Conservation (phyloP, 108 stramenopile species). For the Nitzschia putrida region DNA sequence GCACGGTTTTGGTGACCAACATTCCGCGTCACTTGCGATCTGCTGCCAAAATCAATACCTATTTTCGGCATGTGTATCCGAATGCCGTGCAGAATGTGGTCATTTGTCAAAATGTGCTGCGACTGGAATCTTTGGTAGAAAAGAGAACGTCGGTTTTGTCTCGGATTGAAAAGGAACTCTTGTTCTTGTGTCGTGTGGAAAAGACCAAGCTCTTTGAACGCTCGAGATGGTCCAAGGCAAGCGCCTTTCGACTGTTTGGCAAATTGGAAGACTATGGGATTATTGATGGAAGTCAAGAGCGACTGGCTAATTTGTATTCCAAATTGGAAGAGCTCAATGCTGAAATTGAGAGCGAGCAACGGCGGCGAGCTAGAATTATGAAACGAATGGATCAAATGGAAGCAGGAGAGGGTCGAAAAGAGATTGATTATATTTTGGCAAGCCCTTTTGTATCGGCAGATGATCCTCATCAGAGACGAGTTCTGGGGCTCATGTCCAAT, state of each 20-base stretch:
- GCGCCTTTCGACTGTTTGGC: conserved; percentile 52
- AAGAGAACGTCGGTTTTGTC: conserved; percentile 65
- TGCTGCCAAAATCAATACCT: conserved; percentile 67
- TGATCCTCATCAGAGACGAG: conserved; percentile 44
- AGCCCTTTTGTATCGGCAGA: conserved; percentile 58
- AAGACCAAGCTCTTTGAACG: conserved; percentile 67
- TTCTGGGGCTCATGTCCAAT: conserved; percentile 27
- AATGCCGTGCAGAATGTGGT: conserved; percentile 81
- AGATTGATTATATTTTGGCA: conserved; percentile 86
- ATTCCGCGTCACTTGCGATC: conserved; percentile 87
- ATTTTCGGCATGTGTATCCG: conserved; percentile 87
- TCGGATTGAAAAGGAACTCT: conserved; percentile 74
- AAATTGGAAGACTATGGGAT: conserved; percentile 70
- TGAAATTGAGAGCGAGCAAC: conserved; percentile 70
- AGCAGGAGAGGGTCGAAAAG: conserved; percentile 70
- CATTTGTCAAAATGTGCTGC: conserved; percentile 84
- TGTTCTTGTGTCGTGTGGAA: conserved; percentile 71
- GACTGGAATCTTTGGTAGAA: conserved; percentile 63
- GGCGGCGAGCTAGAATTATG: conserved; percentile 75
- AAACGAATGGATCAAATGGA: conserved; percentile 81
- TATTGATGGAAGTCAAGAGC: conserved; percentile 71
- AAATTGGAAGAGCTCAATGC: conserved; percentile 76
- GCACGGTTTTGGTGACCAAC: conserved; percentile 83
- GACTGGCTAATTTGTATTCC: conserved; percentile 64
- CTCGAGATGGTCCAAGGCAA: conserved; percentile 24